These are phyloP conservation scores for Vitellaria paradoxa DNA, from an alignment of 179 eudicot species.

Conservation along the genomic window DNA sequence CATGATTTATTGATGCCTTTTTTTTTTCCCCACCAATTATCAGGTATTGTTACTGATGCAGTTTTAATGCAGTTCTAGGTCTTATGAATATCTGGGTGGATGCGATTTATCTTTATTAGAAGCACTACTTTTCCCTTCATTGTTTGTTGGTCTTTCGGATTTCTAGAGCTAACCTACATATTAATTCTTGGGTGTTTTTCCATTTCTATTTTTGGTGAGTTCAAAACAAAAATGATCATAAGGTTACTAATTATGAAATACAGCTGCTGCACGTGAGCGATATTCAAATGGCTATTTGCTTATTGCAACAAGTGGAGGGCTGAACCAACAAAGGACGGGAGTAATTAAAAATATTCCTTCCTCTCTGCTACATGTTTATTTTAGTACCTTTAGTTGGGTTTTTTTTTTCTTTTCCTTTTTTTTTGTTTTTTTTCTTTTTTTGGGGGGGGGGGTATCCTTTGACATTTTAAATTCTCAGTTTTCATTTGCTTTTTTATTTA, in stretches of 20 bases:
- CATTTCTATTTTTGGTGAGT: not conserved
- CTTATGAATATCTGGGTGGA: not conserved
- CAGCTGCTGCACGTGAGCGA: constrained; percentile 71
- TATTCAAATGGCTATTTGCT: constrained; percentile 86
- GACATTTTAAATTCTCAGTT: constrained; percentile 10
- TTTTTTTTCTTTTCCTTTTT: too few species aligned
- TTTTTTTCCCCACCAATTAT: not conserved
- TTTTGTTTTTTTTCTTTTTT: too few species aligned
- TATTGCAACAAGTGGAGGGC: constrained; percentile 95
- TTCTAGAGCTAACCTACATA: not conserved
- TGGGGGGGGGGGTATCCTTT: not conserved
- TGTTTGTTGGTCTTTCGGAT: constrained; percentile 4
- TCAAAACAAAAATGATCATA: constrained; percentile 5
- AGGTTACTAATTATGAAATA: constrained; percentile 25
- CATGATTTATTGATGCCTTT: not conserved
- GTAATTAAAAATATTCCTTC: constrained; percentile 47
- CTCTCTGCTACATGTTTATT: constrained; percentile 10
- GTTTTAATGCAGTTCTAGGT: not conserved
- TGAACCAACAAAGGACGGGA: constrained; percentile 97
- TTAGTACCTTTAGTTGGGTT: not conserved
- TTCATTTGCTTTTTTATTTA: not conserved
- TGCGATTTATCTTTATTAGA: not conserved
- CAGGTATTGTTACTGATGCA: not conserved
- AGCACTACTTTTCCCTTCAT: not conserved
- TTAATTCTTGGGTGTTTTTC: constrained; percentile 3